Base-by-base conservation (phyloP, 352 stramenopile species). In the Phytophthora brassicae region DNA sequence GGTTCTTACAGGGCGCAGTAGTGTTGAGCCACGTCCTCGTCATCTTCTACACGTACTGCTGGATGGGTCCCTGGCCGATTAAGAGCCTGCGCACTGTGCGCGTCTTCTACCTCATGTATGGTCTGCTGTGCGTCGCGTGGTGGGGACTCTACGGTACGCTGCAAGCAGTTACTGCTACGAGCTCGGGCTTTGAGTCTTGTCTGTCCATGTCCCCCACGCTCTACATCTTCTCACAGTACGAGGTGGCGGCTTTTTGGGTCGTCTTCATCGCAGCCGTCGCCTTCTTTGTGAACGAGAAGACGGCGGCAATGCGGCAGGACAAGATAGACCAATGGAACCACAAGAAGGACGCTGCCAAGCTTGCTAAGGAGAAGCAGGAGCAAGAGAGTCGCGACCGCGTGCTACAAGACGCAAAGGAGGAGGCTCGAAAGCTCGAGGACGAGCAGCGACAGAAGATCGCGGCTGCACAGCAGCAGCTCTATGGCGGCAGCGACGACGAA, bases 11-110 rank as follows among this genome's bases (percentile, higher is more conserved):
- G 41, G 82, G 82, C 29, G 79, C 82, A 1, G 79, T 91, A 13
- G 66, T 81, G 39, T 53, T 91, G 23, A 89, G 79, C 58, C 80
- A 91, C 52, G 38, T 88, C 22, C 66, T 87, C 7, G 72, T 89
- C 13, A 60, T 77, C 42, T 91, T 91, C 53, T 91, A 82, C 56
- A 71, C 82, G 38, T 89, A 88, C 43, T 87, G 77, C 53, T 91
- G 79, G 82, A 89, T 89, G 66, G 77, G 79, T 0, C 77, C 71
- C 8, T 58, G 54, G 38, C 77, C 79, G 11, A 89, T 90, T 52
- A 76, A 73, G 57, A 78, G 70, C 20, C 56, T 89, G 6, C 73
- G 74, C 20, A 83, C 74, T 0, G 52, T 90, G n/a, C 74, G 77
- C 11, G 64, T 90, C 22, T 84, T 89, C 50, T 89, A 90, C 58